Evolutionary conservation across 1,284 basidiomycete genomes (phyloP), one percentile per base, ranked within the genome.

Genomic region (Cutaneotrichosporon cyanovorans): DNA sequence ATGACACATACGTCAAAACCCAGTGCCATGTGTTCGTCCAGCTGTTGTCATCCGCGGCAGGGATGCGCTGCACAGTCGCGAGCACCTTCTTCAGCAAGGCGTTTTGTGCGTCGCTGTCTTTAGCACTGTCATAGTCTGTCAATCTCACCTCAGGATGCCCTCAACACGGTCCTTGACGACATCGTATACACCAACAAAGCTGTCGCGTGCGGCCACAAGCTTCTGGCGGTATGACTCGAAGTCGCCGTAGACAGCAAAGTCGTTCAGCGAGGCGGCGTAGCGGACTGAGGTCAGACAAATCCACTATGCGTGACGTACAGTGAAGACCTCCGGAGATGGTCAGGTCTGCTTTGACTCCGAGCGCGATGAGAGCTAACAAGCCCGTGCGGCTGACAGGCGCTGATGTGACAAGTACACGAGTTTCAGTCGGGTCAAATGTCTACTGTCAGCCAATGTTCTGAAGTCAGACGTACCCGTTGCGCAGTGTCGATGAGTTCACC

Each of bases 11-110:
- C 68, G 65, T 56, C 19, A 95, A 73, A 62, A 93, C 91, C 91
- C 91, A 97, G 71, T 97, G 91, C 93, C 93, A 98, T 62, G 86
- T 90, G 69, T 91, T 97, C 73, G 90, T 97, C 93, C 91, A 96
- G 1, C 86, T 81, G 4, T 77, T 76, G 34, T 79, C 80, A 14
- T 76, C 74, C 4, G 78, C 76, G 15, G 62, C 62, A 0, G 72
- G 68, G 4, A 73, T 63, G 34, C 81, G 78, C 1, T 79, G 67
- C 4, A 82, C 77, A 25, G 95, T 88, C 11, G 80, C 80, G 30
- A 96, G 73, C 1, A 88, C 88, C 73, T 97, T 95, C 72, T 90
- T 84, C 35, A 99, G 77, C 12, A 96, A 76, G 35, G 87, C 78
- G 19, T 85, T 81, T 73, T 98, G 95, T 57, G 87, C 78, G 8